These are phyloP conservation scores for Dentipellis fragilis DNA, from an alignment of 768 basidiomycete species.

Conservation along the genomic window DNA sequence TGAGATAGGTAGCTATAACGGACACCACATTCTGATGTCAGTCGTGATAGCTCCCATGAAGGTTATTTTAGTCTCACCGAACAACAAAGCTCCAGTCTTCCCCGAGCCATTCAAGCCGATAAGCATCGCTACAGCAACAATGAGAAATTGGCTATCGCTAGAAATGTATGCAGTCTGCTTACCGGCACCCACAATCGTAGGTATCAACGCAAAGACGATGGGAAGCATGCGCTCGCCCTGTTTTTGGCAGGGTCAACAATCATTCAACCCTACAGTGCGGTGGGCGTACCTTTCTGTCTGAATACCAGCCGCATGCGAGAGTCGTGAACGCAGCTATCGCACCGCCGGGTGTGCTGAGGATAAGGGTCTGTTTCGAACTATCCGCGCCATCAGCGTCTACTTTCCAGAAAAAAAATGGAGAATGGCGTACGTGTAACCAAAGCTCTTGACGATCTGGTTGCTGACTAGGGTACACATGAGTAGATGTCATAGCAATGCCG, in stretches of 20 bases:
- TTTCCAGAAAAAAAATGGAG: neutral
- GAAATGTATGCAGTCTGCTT: constrained; percentile 9
- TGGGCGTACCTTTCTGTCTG: constrained; percentile 43
- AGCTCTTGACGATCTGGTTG: constrained; percentile 51
- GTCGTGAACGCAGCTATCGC: constrained; percentile 37
- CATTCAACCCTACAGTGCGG: neutral
- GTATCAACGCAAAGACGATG: constrained; percentile 45
- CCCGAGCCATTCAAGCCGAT: constrained; percentile 42
- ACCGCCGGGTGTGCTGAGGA: constrained; percentile 48
- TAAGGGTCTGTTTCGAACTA: constrained; percentile 51
- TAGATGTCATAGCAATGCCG: neutral
- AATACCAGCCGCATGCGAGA: constrained; percentile 51
- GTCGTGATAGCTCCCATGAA: neutral
- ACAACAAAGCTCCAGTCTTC: constrained; percentile 43
- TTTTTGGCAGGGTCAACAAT: neutral
- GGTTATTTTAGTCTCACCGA: constrained; percentile 28
- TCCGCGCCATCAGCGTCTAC: neutral
- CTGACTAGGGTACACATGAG: constrained; percentile 30
- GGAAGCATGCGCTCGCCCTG: constrained; percentile 53
- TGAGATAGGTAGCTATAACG: constrained; percentile 34
- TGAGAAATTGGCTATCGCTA: neutral
- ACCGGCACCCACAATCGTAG: constrained; percentile 50
- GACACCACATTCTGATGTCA: neutral
- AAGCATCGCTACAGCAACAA: constrained; percentile 28
- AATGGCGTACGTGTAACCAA: constrained; percentile 48